Conservation (phyloP, 176 grass and related monocot species). For the Oryza nivara region DNA sequence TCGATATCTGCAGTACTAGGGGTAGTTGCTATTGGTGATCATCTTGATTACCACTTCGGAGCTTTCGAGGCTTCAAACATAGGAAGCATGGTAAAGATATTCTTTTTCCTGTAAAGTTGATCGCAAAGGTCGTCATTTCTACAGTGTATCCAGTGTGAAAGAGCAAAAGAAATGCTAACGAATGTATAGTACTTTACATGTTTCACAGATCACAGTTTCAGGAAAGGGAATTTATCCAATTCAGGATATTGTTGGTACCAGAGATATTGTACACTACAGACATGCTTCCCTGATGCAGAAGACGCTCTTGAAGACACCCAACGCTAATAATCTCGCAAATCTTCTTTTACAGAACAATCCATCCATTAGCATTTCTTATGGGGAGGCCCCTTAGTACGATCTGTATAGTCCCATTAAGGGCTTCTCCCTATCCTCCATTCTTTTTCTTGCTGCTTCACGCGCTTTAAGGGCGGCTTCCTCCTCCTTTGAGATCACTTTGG, state of each 20-base stretch:
- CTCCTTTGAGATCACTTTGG: slow-evolving; percentile 78
- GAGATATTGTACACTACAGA: not conserved
- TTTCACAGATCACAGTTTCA: not conserved
- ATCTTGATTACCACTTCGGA: not conserved
- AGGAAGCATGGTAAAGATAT: not conserved
- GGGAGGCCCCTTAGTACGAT: slow-evolving; percentile 40
- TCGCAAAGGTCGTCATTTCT: not conserved
- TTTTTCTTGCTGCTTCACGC: slow-evolving; percentile 76
- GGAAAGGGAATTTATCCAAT: not conserved
- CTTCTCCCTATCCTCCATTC: slow-evolving; percentile 87
- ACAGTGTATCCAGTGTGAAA: not conserved
- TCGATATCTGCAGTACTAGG: not conserved
- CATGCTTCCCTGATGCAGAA: not conserved
- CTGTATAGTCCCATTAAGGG: slow-evolving; percentile 80
- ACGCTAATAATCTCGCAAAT: not conserved
- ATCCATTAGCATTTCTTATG: not conserved
- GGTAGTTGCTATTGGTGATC: no score
- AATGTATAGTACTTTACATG: slow-evolving; percentile 9
- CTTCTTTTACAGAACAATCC: not conserved
- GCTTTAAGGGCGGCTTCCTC: slow-evolving; percentile 77
- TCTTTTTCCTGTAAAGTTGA: not conserved
- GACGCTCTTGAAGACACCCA: not conserved
- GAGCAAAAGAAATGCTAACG: not conserved
- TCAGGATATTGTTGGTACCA: not conserved
- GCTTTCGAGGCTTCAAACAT: not conserved